Conservation (phyloP, 108 stramenopile species). For the Nitzschia palea region DNA sequence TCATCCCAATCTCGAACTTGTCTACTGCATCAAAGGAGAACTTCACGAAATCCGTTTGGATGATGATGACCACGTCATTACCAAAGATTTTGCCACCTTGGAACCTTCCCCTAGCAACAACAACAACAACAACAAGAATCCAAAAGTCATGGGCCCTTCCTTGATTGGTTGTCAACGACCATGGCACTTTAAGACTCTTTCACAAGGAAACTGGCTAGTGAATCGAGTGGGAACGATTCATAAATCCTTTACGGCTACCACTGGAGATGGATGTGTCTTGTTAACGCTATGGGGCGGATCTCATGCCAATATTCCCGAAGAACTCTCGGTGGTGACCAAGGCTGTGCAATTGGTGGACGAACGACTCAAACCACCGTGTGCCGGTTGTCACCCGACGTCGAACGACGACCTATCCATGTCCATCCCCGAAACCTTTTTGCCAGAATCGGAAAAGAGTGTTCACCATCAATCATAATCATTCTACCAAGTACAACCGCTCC, state of each 20-base stretch:
- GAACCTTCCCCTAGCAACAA: not conserved
- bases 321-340: not conserved
- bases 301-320: conserved; percentile 18
- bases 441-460: conserved; percentile 6
- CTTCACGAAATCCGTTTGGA: conserved; percentile 35
- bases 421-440: conserved; percentile 17
- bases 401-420: not conserved
- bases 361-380: not conserved
- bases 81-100: conserved; percentile 4
- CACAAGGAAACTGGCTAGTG: conserved; percentile 31
- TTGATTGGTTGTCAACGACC: conserved; percentile 14
- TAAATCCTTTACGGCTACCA: conserved; percentile 38
- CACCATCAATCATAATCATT: too few relatives aligned
- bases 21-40: conserved; percentile 29
- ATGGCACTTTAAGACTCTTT: conserved; percentile 20
- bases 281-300: conserved; percentile 43
- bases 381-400: conserved; percentile 10
- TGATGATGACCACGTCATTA: conserved; percentile 14
- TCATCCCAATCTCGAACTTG: conserved; percentile 50
- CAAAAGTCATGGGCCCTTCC: conserved; percentile 11
- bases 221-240: conserved; percentile 53
- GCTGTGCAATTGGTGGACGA: conserved; percentile 12
- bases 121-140: not conserved
- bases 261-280: conserved; percentile 34
- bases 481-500: too few relatives aligned